Percentiles rank a stretch among this genome's conserved stretches.
Evolutionary conservation across 1,139 yeast species (phyloP).

Genomic region (Meyerozyma guilliermondii): DNA sequence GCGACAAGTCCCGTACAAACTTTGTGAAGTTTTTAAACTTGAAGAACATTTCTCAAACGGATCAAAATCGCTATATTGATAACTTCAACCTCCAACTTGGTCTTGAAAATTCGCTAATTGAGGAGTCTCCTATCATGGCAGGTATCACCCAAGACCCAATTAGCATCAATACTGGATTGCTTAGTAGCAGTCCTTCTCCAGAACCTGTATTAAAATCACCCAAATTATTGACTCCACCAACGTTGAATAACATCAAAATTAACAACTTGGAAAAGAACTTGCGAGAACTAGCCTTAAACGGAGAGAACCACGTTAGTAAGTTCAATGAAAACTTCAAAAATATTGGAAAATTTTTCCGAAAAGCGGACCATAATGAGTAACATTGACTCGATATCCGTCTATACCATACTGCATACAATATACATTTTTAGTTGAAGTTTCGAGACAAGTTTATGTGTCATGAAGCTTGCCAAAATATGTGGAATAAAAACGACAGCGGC

Average conservation of each 20-base stretch:
- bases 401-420: background rate
- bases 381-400: background rate
- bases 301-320: slow-evolving; percentile 54
- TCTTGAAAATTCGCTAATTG: slow-evolving; percentile 32
- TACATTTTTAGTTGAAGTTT: background rate
- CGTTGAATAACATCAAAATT: slow-evolving; percentile 26
- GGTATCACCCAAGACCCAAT: slow-evolving; percentile 15
- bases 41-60: slow-evolving; percentile 43
- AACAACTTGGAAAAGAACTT: slow-evolving; percentile 53
- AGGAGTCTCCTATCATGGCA: slow-evolving; percentile 39
- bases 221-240: slow-evolving; percentile 18
- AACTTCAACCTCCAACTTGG: slow-evolving; percentile 10
- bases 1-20: slow-evolving; percentile 59
- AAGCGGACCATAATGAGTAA: slow-evolving; percentile 24
- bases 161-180: slow-evolving; percentile 6
- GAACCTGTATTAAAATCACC: slow-evolving; percentile 22
- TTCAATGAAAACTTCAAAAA: slow-evolving; percentile 55
- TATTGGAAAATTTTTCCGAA: slow-evolving; percentile 55
- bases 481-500: slow-evolving; percentile 69
- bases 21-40: slow-evolving; percentile 61
- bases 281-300: slow-evolving; percentile 46
- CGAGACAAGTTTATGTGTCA: background rate
- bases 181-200: background rate
- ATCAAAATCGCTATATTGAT: slow-evolving; percentile 10
- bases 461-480: slow-evolving; percentile 64